Conservation (phyloP, 352 stramenopile genomes). For the Phytophthora palmivora region DNA sequence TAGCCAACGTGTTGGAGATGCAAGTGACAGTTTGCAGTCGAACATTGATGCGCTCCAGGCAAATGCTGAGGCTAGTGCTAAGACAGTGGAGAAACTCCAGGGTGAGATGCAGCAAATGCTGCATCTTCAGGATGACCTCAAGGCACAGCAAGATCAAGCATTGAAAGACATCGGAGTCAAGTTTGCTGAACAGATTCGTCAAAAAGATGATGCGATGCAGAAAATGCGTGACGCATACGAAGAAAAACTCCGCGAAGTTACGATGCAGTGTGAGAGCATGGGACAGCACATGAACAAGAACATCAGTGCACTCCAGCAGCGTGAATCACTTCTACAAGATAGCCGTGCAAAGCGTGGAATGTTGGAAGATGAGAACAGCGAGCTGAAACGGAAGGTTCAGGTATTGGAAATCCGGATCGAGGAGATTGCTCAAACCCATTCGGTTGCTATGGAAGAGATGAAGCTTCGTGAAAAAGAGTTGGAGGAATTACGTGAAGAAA, state of each 20-base stretch:
- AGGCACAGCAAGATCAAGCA: constrained; percentile 69
- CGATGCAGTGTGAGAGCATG: constrained; percentile 71
- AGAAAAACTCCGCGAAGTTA: constrained; percentile 65
- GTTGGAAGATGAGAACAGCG: constrained; percentile 80
- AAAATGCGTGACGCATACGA: constrained; percentile 75
- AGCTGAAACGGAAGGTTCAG: constrained; percentile 80
- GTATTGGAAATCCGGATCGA: constrained; percentile 80
- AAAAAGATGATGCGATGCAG: constrained; percentile 66
- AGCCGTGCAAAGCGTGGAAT: constrained; percentile 56
- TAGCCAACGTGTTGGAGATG: constrained; percentile 56
- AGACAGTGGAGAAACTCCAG: constrained; percentile 64
- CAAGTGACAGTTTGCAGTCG: constrained; percentile 66
- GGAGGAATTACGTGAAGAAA: constrained; percentile 64
- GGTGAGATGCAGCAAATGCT: constrained; percentile 67
- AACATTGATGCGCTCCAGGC: constrained; percentile 56
- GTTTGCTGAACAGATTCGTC: constrained; percentile 68
- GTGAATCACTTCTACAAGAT: constrained; percentile 75
- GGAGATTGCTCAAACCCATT: constrained; percentile 76
- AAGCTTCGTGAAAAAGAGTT: constrained; percentile 67
- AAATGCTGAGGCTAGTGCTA: constrained; percentile 50
- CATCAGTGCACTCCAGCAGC: constrained; percentile 66
- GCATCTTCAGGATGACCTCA: constrained; percentile 59
- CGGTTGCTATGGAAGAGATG: constrained; percentile 62
- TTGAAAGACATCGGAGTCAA: constrained; percentile 65
- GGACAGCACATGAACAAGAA: constrained; percentile 84